Percentiles rank a stretch among this genome's conserved stretches.
phyloP scores from a whole-genome alignment of 805 yeast genomes.

The Candida pini region DNA sequence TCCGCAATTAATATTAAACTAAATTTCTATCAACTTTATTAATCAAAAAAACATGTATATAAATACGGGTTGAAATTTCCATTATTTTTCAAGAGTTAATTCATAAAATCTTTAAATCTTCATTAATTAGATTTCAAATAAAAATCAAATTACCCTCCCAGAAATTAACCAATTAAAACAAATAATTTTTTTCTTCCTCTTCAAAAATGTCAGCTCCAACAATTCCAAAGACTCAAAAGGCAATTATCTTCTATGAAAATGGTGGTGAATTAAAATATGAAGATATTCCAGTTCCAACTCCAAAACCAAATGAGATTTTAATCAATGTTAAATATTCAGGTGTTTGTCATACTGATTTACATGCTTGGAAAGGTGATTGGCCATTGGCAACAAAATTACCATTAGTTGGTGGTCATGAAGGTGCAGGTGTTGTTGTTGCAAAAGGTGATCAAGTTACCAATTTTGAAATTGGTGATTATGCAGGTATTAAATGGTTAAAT shows the following conservation, averaged over 20 bases:
- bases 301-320: constrained; percentile 71
- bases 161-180: too few species aligned
- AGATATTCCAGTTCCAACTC: constrained; percentile 76
- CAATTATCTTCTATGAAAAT: constrained; percentile 59
- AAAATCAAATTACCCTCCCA: too few species aligned
- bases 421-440: constrained; percentile 82
- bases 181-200: too few species aligned
- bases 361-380: constrained; percentile 95
- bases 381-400: constrained; percentile 72
- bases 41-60: too few species aligned
- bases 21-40: too few species aligned
- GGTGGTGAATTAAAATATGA: constrained; percentile 61
- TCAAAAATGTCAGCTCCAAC: too few species aligned
- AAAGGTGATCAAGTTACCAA: constrained; percentile 63
- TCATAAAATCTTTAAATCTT: too few species aligned
- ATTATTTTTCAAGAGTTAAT: too few species aligned
- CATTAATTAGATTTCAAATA: too few species aligned
- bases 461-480: constrained; percentile 73
- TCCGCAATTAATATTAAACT: too few species aligned
- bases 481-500: constrained; percentile 82
- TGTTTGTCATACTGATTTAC: constrained; percentile 91
- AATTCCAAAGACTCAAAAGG: constrained; percentile 68
- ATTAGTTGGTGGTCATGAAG: constrained; percentile 85
- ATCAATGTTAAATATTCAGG: constrained; percentile 83
- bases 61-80: too few species aligned